Conservation (phyloP, 2,329 filamentous ascomycete genomes). For the Colletotrichum agaves region DNA sequence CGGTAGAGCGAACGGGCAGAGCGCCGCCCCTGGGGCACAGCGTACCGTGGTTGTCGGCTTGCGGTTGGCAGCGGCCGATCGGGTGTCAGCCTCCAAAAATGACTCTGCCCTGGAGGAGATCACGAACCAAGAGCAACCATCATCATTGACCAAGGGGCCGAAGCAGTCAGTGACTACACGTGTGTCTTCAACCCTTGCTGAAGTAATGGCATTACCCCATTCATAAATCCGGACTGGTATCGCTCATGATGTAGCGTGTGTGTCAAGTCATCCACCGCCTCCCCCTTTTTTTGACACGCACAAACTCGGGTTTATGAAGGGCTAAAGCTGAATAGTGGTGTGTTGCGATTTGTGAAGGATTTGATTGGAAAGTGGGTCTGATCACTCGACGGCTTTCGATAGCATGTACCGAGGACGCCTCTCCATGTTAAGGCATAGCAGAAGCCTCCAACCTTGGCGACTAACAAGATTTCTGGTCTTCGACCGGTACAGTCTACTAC, state of each 20-base stretch:
- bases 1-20: background rate
- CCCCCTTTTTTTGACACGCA: constrained; percentile 17
- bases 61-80: constrained; percentile 17
- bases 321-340: constrained; percentile 10
- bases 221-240: constrained; percentile 5
- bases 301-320: constrained; percentile 27
- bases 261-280: constrained; percentile 32
- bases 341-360: constrained; percentile 35
- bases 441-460: background rate
- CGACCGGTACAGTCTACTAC: constrained; percentile 6
- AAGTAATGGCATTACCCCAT: background rate
- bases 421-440: background rate
- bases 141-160: background rate
- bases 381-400: constrained; percentile 21
- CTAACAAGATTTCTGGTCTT: constrained; percentile 8
- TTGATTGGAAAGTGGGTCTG: constrained; percentile 33
- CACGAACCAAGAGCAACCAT: constrained; percentile 7
- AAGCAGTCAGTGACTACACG: too few relatives aligned
- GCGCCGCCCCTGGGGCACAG: background rate
- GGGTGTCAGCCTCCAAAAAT: constrained; percentile 20
- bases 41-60: background rate
- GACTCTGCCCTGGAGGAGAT: constrained; percentile 16
- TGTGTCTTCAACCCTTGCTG: constrained; percentile 9
- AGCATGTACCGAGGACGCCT: constrained; percentile 8
- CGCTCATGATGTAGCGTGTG: constrained; percentile 21